Percentiles rank a stretch among this genome's conserved stretches.
Conservation (phyloP, 2,329 filamentous ascomycete genomes). For the Clarireedia hainanense region DNA sequence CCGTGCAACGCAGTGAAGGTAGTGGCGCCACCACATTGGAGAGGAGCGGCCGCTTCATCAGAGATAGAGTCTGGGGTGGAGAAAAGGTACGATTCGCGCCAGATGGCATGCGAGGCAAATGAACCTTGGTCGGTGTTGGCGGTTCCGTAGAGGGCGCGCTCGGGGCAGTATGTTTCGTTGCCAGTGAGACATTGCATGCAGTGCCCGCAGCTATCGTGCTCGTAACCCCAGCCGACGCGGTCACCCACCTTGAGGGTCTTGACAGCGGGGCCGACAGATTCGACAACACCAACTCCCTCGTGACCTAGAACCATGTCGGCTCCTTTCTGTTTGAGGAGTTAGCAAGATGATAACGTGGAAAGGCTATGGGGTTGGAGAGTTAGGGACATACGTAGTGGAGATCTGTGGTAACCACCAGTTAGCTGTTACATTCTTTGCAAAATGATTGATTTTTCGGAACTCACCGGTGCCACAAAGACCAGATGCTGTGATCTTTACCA, state of each 20-base stretch:
- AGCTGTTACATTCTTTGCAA: not conserved
- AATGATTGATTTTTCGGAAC: too few relatives aligned
- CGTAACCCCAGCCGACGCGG: constrained; percentile 38
- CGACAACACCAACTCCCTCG: constrained; percentile 60
- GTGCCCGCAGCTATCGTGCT: constrained; percentile 32
- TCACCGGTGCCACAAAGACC: constrained; percentile 12
- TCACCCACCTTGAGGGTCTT: constrained; percentile 33
- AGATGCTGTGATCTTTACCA: constrained; percentile 12
- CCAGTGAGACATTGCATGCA: constrained; percentile 37
- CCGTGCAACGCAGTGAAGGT: constrained; percentile 30
- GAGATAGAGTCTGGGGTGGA: constrained; percentile 31
- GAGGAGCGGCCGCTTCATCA: constrained; percentile 32
- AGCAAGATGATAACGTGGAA: not conserved
- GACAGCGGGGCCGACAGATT: constrained; percentile 48
- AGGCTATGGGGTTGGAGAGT: not conserved
- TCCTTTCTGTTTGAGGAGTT: constrained; percentile 4
- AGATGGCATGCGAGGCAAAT: constrained; percentile 33
- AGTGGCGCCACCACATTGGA: constrained; percentile 40
- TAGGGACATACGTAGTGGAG: constrained; percentile 8
- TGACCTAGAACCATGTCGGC: constrained; percentile 46
- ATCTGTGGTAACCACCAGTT: not conserved
- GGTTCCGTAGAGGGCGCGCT: constrained; percentile 35
- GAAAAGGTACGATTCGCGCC: constrained; percentile 32
- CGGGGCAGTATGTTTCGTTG: constrained; percentile 33
- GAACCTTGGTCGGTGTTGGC: constrained; percentile 39